Evolutionary conservation across 2,329 filamentous ascomycete genomes (phyloP).

Genomic region (Colletotrichum destructivum): DNA sequence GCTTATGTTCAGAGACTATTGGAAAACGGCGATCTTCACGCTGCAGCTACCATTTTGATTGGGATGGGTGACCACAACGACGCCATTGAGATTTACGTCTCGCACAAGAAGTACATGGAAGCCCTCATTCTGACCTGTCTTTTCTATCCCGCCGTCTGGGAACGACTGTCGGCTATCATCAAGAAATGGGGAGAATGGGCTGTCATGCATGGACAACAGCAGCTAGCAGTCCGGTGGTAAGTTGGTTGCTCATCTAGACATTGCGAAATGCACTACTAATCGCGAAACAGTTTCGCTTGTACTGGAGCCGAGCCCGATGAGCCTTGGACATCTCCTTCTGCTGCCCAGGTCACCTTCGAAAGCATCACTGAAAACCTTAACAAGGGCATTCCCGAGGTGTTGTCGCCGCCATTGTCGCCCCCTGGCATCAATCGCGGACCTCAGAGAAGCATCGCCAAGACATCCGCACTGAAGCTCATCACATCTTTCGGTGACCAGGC

Average conservation of each 20-base stretch:
- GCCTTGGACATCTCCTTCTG: constrained; percentile 89
- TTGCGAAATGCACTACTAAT: background rate
- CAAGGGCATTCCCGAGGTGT: constrained; percentile 71
- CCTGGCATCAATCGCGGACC: constrained; percentile 74
- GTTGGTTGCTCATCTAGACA: constrained; percentile 43
- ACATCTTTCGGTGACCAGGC: constrained; percentile 83
- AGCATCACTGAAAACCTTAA: constrained; percentile 66
- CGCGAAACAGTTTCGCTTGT: constrained; percentile 79
- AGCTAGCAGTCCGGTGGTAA: constrained; percentile 88
- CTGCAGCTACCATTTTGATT: constrained; percentile 92
- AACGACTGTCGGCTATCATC: constrained; percentile 88
- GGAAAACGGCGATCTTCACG: constrained; percentile 91
- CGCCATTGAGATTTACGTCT: constrained; percentile 96
- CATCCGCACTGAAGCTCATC: constrained; percentile 89
- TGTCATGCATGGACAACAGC: constrained; percentile 87
- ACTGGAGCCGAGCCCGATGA: constrained; percentile 88
- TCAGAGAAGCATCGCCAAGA: constrained; percentile 79
- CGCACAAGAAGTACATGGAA: constrained; percentile 92
- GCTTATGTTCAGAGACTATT: constrained; percentile 92
- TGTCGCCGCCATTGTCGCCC: constrained; percentile 82
- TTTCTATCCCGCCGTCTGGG: constrained; percentile 88
- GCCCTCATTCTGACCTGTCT: constrained; percentile 90
- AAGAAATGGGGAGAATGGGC: constrained; percentile 96
- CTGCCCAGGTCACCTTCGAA: constrained; percentile 72
- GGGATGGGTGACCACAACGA: constrained; percentile 94